A percentile compares a stretch with the other conserved stretches of the same genome.
phyloP scores from a whole-genome alignment of 352 stramenopile genomes.

The Pythium scleroteichum region DNA sequence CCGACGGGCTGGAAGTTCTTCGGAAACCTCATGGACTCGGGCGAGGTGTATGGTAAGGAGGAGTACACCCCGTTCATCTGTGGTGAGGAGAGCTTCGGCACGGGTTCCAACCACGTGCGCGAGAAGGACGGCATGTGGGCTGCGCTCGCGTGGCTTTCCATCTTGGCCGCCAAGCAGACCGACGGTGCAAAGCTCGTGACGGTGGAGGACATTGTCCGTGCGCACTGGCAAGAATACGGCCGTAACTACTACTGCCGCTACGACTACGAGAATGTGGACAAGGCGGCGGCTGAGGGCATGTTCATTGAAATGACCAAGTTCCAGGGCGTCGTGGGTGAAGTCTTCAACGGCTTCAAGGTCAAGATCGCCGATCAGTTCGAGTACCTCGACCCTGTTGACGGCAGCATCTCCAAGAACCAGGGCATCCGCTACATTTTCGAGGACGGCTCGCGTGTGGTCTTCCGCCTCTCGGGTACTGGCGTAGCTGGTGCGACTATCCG shows the following conservation, averaged over 20 bases:
- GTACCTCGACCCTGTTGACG: constrained; percentile 98
- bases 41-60: constrained; percentile 94
- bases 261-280: constrained; percentile 99
- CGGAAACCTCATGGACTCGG: constrained; percentile 99
- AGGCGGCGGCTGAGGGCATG: constrained; percentile 74
- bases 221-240: constrained; percentile 97
- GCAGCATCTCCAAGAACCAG: constrained; percentile 95
- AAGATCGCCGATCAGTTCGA: constrained; percentile 96
- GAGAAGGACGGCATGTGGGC: constrained; percentile 99
- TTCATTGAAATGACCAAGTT: constrained; percentile 78
- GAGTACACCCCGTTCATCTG: constrained; percentile 99
- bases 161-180: constrained; percentile 92
- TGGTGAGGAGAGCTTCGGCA: constrained; percentile 98
- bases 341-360: constrained; percentile 79
- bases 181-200: constrained; percentile 89
- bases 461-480: constrained; percentile 97
- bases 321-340: constrained; percentile 60
- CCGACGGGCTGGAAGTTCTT: constrained; percentile 99
- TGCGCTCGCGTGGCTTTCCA: constrained; percentile 98
- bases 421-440: constrained; percentile 96
- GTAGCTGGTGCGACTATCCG: constrained; percentile 96
- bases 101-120: constrained; percentile 98
- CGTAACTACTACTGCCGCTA: constrained; percentile 99
- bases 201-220: constrained; percentile 96
- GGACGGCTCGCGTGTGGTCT: constrained; percentile 95